These are phyloP conservation scores for Dillenia turbinata DNA, from an alignment of 164 flowering plant genomes.

Conservation along the genomic window DNA sequence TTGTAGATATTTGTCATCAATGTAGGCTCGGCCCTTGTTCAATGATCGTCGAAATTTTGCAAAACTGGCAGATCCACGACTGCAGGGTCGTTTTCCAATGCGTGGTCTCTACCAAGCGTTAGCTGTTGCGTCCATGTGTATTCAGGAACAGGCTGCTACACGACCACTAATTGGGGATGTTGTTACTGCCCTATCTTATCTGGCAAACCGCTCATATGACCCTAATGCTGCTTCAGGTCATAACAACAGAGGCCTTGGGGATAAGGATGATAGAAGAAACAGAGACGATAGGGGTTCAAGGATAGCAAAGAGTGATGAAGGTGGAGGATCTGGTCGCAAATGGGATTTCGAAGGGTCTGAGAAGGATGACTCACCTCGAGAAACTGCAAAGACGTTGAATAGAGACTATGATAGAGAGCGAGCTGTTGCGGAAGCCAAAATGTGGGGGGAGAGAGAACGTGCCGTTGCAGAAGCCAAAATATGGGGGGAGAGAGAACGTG, in stretches of 20 bases:
- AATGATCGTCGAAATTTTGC: constrained; percentile 49
- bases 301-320: constrained; percentile 20
- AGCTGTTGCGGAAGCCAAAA: constrained; percentile 96
- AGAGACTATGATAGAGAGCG: constrained; percentile 65
- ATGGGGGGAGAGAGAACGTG: constrained; percentile 84
- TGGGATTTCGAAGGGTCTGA: constrained; percentile 23
- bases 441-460: constrained; percentile 82
- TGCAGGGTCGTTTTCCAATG: constrained; percentile 55
- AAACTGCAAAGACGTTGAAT: constrained; percentile 55
- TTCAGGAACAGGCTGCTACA: constrained; percentile 60
- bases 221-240: constrained; percentile 25
- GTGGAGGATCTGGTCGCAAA: constrained; percentile 22
- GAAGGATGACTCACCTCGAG: constrained; percentile 66
- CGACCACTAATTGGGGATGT: constrained; percentile 66
- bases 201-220: constrained; percentile 53
- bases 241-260: constrained; percentile 18
- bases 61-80: constrained; percentile 52
- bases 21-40: constrained; percentile 63
- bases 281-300: constrained; percentile 18
- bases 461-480: constrained; percentile 96
- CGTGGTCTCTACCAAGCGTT: constrained; percentile 63
- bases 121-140: constrained; percentile 68
- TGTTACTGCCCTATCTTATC: constrained; percentile 58
- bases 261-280: constrained; percentile 34
- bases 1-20: background rate